Evolutionary conservation across 495 filamentous ascomycete genomes (phyloP), one percentile per base, ranked within the genome.

Genomic region (Talaromyces wortmannii): DNA sequence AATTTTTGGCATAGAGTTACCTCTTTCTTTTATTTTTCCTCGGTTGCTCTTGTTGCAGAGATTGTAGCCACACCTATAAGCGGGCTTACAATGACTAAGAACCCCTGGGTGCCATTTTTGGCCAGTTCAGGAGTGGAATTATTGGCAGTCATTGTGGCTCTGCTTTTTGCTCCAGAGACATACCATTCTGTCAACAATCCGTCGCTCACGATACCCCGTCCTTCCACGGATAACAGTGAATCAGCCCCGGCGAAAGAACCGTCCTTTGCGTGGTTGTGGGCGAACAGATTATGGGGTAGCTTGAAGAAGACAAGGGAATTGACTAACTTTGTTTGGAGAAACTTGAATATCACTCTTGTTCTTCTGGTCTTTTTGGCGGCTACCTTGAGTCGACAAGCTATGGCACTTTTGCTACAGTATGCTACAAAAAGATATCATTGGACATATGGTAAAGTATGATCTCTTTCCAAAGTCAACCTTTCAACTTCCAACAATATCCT

Each of bases 121-220:
- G 43, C 68, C 2, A 62, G 63, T 5, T 12, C 71, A 12, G 42
- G 66, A 6, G 52, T 71, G 1, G 46, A 72, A 0, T 18, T 67
- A 5, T 7, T 71, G 15, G 69, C 23, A 23, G 23, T 23, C 23
- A 70, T 17, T 55, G 53, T 18, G 32, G 57, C 8, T 52, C 68
- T n/a, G 46, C 67, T 15, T 52, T 0, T 61, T 78, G 18, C 58
- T 79, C 78, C 77, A 2, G 77, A 81, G 56, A 80, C 71, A 6
- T 63, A 23, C 23, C 23, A 23, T 23, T 23, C 23, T 4, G 23
- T 23, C 23, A 23, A 23, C 4, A 23, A 23, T 23, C 23, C 4
- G 23, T 23, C 23, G 23, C 4, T 23, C 23, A 23, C 23, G 23
- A 23, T 23, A 23, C 23, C 23, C 23, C 23, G 23, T 23, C 23